A percentile compares a stretch with the other conserved stretches of the same genome.
These are phyloP conservation scores for Mycena haematopus DNA, from an alignment of 768 basidiomycete species.

Conservation along the genomic window DNA sequence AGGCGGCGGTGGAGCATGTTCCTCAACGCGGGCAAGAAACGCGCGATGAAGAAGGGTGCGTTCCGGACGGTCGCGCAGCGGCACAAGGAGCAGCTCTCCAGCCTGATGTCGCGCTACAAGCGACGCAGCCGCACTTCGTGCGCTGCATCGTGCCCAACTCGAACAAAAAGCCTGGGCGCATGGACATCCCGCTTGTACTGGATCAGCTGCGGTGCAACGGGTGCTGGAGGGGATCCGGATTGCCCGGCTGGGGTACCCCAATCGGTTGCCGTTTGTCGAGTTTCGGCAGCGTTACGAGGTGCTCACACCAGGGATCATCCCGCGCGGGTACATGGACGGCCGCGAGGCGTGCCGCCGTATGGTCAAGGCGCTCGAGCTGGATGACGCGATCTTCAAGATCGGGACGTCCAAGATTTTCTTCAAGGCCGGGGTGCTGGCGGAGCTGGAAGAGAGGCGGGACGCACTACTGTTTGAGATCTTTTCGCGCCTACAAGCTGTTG, in stretches of 20 bases:
- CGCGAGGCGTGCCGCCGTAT: constrained; percentile 92
- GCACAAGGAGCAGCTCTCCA: constrained; percentile 93
- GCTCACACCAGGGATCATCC: constrained; percentile 91
- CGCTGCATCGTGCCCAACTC: constrained; percentile 97
- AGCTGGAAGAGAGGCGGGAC: constrained; percentile 93
- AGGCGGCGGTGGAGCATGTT: constrained; percentile 47
- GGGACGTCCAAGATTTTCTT: constrained; percentile 99
- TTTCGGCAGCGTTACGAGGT: constrained; percentile 98
- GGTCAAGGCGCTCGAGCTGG: constrained; percentile 88
- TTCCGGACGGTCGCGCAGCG: constrained; percentile 96
- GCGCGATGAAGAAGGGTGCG: constrained; percentile 90
- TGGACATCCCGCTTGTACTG: constrained; percentile 93
- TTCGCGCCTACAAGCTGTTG: constrained; percentile 84
- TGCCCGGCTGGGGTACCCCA: constrained; percentile 95
- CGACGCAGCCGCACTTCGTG: constrained; percentile 98
- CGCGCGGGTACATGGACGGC: constrained; percentile 97
- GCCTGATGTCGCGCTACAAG: constrained; percentile 87
- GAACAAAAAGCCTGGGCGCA: constrained; percentile 86
- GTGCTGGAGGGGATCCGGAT: constrained; percentile 98
- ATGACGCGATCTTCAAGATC: constrained; percentile 83
- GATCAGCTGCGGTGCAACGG: constrained; percentile 98
- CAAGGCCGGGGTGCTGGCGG: constrained; percentile 97
- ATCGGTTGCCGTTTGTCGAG: constrained; percentile 94
- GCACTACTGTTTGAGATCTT: constrained; percentile 88
- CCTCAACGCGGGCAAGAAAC: constrained; percentile 63